phyloP scores from a whole-genome alignment of 768 basidiomycete genomes.

The Boletellus ananiceps region DNA sequence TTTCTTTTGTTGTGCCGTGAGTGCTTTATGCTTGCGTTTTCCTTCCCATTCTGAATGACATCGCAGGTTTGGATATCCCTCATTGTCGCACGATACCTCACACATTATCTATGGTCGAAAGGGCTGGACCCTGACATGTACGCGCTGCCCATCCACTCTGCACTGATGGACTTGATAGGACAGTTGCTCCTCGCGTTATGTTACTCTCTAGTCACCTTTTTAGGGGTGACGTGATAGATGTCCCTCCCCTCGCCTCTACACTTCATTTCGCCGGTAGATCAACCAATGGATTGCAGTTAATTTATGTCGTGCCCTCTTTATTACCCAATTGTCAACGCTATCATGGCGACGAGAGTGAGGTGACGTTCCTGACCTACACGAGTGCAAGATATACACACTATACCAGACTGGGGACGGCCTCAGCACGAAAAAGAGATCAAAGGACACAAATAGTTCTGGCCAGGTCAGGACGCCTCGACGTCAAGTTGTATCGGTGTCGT shows the following conservation, averaged over 20 bases:
- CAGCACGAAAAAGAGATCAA: too few species aligned
- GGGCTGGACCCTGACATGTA: conserved; percentile 87
- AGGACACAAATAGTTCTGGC: neutral
- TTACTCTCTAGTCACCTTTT: conserved; percentile 57
- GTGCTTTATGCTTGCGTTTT: conserved; percentile 28
- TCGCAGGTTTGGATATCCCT: conserved; percentile 69
- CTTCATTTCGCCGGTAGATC: neutral
- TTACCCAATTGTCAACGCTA: neutral
- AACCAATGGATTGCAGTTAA: neutral
- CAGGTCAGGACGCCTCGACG: conserved; percentile 35
- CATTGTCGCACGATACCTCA: conserved; percentile 57
- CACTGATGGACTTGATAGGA: conserved; percentile 80
- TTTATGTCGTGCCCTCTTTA: too few species aligned
- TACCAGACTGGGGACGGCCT: neutral
- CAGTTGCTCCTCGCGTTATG: conserved; percentile 75
- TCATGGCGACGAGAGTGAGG: neutral
- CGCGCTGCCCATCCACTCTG: conserved; percentile 89
- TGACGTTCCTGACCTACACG: neutral
- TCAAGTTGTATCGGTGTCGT: conserved; percentile 37
- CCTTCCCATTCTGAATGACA: neutral
- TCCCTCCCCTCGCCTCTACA: neutral
- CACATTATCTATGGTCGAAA: conserved; percentile 72
- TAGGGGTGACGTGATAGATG: conserved; percentile 29
- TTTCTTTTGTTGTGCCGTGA: conserved; percentile 74
- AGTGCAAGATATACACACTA: neutral